A percentile compares a stretch with the other conserved stretches of the same genome.
phyloP scores from a whole-genome alignment of 2,329 filamentous ascomycete genomes.

The Penicillium sp. region DNA sequence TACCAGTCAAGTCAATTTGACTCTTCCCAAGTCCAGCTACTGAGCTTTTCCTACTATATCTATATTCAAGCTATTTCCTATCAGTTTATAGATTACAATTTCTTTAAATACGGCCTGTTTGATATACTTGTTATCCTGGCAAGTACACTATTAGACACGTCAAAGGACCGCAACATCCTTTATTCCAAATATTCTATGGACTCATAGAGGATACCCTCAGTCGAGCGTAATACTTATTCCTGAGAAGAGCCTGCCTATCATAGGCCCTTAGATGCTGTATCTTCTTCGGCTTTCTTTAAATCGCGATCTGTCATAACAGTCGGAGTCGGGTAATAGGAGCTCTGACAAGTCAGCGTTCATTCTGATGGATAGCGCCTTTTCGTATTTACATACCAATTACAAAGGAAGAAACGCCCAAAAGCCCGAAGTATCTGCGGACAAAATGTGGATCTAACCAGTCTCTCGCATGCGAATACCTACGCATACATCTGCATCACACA shows the following conservation, averaged over 20 bases:
- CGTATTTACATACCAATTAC: no score
- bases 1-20: neutral
- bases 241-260: neutral
- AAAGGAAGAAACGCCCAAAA: no score
- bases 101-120: neutral
- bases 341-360: conserved; percentile 7
- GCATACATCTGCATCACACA: no score
- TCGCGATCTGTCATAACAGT: conserved; percentile 6
- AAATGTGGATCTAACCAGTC: no score
- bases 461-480: no score
- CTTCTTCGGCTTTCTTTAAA: conserved; percentile 4
- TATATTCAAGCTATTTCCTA: neutral
- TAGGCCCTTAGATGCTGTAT: conserved; percentile 2
- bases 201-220: neutral
- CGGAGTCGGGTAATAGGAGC: conserved; percentile 4
- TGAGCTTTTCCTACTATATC: neutral
- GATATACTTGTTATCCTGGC: conserved; percentile 1
- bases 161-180: neutral
- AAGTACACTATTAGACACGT: neutral
- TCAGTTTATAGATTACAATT: neutral
- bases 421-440: no score
- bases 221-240: neutral
- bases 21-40: neutral
- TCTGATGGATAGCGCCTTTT: neutral
- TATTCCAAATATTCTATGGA: neutral